Conservation (phyloP, 2,329 filamentous ascomycete species). For the Ophiognomonia clavigignenti-juglandacearum region DNA sequence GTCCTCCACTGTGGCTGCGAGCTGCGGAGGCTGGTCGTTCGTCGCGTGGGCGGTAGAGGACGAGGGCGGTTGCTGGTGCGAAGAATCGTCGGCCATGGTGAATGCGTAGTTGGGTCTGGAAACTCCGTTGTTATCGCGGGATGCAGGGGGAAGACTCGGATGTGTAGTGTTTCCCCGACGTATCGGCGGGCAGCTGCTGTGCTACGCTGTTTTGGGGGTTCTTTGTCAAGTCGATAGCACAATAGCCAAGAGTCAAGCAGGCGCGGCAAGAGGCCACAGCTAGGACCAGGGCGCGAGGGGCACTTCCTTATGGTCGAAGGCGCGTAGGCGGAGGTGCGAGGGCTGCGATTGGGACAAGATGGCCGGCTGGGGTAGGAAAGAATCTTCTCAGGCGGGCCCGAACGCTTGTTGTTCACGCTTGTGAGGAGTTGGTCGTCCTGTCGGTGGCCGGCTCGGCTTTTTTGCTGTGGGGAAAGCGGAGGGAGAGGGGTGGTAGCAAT, state of each 20-base stretch:
- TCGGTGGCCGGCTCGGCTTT: not conserved
- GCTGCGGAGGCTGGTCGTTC: constrained; percentile 21
- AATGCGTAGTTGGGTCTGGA: not conserved
- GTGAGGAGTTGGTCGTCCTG: not conserved
- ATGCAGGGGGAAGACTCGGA: not conserved
- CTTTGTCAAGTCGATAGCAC: not conserved
- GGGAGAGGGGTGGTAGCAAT: not conserved
- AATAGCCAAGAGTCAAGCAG: not conserved
- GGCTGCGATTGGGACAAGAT: not conserved
- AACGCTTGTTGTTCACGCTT: not conserved
- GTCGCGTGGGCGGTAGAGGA: constrained; percentile 25
- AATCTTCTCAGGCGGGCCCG: not conserved
- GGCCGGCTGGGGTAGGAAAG: not conserved
- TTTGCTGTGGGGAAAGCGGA: too few relatives aligned
- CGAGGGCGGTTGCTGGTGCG: constrained; percentile 3
- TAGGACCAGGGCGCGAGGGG: not conserved
- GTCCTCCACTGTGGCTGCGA: constrained; percentile 47
- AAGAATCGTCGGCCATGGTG: constrained; percentile 10
- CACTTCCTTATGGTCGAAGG: not conserved
- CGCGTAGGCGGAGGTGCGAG: not conserved
- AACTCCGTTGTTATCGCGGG: not conserved
- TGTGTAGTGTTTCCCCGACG: not conserved
- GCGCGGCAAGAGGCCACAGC: not conserved
- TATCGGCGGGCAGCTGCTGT: constrained; percentile 1
- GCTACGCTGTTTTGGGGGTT: not conserved